Conservation (phyloP, 2,329 filamentous ascomycete genomes). For the Beauveria pseudobassiana region DNA sequence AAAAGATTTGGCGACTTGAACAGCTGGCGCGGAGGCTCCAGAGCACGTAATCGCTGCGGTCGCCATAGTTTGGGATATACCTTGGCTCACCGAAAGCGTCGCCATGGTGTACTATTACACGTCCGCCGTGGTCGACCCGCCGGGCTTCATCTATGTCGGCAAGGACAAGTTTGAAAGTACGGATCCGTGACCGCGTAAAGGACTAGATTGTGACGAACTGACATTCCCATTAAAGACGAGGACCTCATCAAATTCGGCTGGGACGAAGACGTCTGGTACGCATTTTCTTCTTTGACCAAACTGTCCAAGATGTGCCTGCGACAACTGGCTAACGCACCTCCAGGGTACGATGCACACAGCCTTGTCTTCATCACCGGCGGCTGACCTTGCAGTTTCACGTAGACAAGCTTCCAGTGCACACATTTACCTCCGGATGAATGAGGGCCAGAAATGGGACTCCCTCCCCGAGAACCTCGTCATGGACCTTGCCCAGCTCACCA, state of each 20-base stretch:
- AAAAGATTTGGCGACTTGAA: not conserved
- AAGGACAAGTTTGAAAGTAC: slow-evolving; percentile 99
- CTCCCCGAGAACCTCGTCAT: slow-evolving; percentile 68
- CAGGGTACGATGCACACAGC: slow-evolving; percentile 20
- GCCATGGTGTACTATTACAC: slow-evolving; percentile 94
- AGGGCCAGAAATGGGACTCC: slow-evolving; percentile 75
- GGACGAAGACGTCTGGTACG: slow-evolving; percentile 91
- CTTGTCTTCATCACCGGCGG: not conserved
- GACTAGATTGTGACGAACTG: not conserved
- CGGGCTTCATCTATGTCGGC: slow-evolving; percentile 89
- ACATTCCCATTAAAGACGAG: slow-evolving; percentile 59
- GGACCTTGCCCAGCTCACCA: slow-evolving; percentile 95
- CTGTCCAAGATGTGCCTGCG: not conserved
- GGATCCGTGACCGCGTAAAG: slow-evolving; percentile 21
- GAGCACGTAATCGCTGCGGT: not conserved
- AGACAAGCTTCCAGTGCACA: slow-evolving; percentile 97
- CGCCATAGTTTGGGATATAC: no score
- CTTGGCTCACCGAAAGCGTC: not conserved
- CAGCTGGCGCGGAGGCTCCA: not conserved
- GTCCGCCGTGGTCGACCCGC: slow-evolving; percentile 71
- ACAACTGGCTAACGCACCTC: slow-evolving; percentile 4
- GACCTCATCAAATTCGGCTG: slow-evolving; percentile 90
- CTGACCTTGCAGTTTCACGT: slow-evolving; percentile 68
- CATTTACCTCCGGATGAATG: slow-evolving; percentile 80
- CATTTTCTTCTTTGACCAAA: not conserved